A percentile compares a stretch with the other conserved stretches of the same genome.
Evolutionary conservation across 306 rosid genomes (phyloP).

Genomic region (Oxytropis ochrocephala): DNA sequence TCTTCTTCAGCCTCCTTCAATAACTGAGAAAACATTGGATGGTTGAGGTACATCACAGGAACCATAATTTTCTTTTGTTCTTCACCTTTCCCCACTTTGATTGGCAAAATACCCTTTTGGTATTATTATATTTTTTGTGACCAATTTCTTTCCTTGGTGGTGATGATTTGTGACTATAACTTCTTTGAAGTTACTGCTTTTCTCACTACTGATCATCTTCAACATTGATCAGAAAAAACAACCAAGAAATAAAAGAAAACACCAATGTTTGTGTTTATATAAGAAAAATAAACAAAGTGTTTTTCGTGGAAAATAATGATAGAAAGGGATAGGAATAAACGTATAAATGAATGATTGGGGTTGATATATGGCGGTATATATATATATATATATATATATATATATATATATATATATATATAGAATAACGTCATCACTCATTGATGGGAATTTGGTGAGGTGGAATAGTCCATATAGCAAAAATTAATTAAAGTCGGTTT

Average conservation of each 20-base stretch:
- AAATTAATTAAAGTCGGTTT: too few relatives aligned
- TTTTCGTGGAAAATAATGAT: not conserved
- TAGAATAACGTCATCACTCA: too few relatives aligned
- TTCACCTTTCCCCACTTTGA: constrained; percentile 63
- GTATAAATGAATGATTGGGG: not conserved
- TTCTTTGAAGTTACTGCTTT: not conserved
- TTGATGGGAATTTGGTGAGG: too few relatives aligned
- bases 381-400: not conserved
- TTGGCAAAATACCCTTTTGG: constrained; percentile 59
- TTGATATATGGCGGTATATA: not conserved
- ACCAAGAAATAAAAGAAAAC: not conserved
- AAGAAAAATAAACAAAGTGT: too few relatives aligned
- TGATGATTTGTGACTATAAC: not conserved
- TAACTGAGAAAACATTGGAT: constrained; percentile 61
- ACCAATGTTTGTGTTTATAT: not conserved
- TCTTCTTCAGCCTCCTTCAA: constrained; percentile 78
- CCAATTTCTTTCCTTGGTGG: constrained; percentile 20
- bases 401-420: not conserved
- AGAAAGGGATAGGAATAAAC: not conserved
- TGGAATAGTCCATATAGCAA: too few relatives aligned
- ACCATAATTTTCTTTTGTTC: constrained; percentile 62
- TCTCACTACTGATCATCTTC: not conserved
- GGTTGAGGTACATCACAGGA: constrained; percentile 74
- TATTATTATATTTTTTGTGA: not conserved
- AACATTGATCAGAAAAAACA: not conserved